Percentiles rank a stretch among this genome's conserved stretches.
Evolutionary conservation across 73 alveolate genomes (phyloP).

Genomic region (Symbiodinium pilosum): DNA sequence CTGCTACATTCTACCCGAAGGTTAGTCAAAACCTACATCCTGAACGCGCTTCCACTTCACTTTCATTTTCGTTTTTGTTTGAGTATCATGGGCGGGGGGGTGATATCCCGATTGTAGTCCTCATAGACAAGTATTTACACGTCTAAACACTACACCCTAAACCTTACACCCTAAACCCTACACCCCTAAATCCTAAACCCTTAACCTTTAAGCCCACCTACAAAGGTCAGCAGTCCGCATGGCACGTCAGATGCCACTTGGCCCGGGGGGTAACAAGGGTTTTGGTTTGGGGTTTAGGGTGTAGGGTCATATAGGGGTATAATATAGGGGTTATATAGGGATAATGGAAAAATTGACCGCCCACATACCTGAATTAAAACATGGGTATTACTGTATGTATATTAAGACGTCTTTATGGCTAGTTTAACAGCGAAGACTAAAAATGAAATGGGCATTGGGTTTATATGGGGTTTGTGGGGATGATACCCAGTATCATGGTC

Average conservation of each 20-base stretch:
- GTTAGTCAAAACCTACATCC: background rate
- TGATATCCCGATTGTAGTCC: background rate
- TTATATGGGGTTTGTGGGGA: too few species aligned
- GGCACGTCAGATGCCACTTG: slow-evolving; percentile 5
- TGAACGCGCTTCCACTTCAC: background rate
- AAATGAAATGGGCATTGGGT: too few species aligned
- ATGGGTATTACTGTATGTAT: too few species aligned
- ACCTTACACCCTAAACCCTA: background rate
- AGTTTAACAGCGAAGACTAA: too few species aligned
- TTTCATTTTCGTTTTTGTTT: background rate
- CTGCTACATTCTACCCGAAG: background rate
- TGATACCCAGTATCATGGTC: too few species aligned
- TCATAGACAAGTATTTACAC: background rate
- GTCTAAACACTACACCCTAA: background rate
- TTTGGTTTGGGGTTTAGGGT: too few species aligned
- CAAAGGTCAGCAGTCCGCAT: slow-evolving; percentile 20
- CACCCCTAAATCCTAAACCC: background rate
- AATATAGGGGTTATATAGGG: too few species aligned
- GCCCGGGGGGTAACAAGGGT: background rate
- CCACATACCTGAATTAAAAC: too few species aligned
- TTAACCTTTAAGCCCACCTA: background rate
- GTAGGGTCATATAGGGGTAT: too few species aligned
- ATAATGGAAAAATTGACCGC: too few species aligned
- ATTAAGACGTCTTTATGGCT: too few species aligned
- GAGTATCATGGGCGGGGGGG: background rate